These are phyloP conservation scores for Salix purpurea DNA, from an alignment of 345 rosid genomes.

Conservation along the genomic window DNA sequence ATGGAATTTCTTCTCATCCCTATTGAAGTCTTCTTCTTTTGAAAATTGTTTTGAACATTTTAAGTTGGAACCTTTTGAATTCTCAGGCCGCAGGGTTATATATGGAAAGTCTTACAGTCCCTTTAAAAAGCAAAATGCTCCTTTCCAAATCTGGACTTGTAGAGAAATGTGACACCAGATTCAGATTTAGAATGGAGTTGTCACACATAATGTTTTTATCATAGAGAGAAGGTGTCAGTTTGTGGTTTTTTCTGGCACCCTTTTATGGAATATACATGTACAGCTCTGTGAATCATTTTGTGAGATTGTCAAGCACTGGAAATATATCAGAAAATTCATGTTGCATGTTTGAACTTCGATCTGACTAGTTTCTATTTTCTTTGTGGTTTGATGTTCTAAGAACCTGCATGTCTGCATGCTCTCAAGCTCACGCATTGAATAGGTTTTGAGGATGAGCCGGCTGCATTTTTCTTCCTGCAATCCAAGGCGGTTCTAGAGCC, in stretches of 20 bases:
- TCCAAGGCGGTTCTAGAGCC: not conserved
- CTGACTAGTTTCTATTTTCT: not conserved
- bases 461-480: not conserved
- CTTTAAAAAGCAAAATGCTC: constrained; percentile 13
- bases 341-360: not conserved
- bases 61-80: not conserved
- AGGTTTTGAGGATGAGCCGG: not conserved
- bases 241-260: not conserved
- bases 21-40: not conserved
- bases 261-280: constrained; percentile 2
- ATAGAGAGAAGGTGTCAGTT: not conserved
- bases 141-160: constrained; percentile 21
- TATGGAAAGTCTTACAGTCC: not conserved
- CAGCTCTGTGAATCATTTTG: not conserved
- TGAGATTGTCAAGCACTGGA: not conserved
- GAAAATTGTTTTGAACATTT: not conserved
- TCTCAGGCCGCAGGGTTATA: not conserved
- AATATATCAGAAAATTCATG: constrained; percentile 2
- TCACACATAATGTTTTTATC: constrained; percentile 7
- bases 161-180: constrained; percentile 15
- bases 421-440: not conserved
- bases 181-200: constrained; percentile 32
- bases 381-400: not conserved
- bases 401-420: not conserved
- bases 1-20: not conserved